These are phyloP conservation scores for Fragaria ananassa DNA, from an alignment of 306 rosid genomes.

Conservation along the genomic window DNA sequence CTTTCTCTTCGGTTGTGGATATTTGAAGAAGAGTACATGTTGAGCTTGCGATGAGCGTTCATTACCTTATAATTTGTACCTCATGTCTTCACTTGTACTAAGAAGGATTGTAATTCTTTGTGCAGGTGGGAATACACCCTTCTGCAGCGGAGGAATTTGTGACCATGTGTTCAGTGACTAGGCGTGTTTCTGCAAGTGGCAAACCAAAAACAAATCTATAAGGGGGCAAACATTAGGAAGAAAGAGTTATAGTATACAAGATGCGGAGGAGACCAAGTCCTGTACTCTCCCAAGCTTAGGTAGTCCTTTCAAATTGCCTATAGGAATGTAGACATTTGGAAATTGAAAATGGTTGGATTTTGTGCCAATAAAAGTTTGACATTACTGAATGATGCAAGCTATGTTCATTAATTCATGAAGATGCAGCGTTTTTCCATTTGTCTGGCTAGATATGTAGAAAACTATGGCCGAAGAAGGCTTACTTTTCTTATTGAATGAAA, in stretches of 20 bases:
- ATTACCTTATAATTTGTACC: not conserved
- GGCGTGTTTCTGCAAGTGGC: constrained; percentile 48
- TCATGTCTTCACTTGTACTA: not conserved
- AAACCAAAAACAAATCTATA: constrained; percentile 65
- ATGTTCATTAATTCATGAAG: no score
- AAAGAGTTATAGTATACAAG: not conserved
- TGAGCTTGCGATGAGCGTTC: not conserved
- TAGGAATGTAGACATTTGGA: not conserved
- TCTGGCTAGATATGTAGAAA: not conserved
- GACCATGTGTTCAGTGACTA: constrained; percentile 75
- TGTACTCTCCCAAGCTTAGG: not conserved
- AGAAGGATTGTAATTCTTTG: not conserved
- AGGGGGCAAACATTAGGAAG: not conserved
- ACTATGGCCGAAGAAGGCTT: no score
- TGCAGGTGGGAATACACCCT: constrained; percentile 94
- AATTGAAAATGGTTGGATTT: not conserved
- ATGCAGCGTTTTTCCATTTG: not conserved
- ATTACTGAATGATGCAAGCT: not conserved
- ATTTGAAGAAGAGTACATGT: not conserved
- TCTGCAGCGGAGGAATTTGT: constrained; percentile 94
- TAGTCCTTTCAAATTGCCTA: not conserved
- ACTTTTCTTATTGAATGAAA: no score
- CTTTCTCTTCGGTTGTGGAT: not conserved
- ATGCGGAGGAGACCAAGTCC: not conserved
- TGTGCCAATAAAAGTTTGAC: not conserved